Percentiles rank a stretch among this genome's conserved stretches.
phyloP scores from a whole-genome alignment of 805 yeast species.

The Komagataella mondaviorum region DNA sequence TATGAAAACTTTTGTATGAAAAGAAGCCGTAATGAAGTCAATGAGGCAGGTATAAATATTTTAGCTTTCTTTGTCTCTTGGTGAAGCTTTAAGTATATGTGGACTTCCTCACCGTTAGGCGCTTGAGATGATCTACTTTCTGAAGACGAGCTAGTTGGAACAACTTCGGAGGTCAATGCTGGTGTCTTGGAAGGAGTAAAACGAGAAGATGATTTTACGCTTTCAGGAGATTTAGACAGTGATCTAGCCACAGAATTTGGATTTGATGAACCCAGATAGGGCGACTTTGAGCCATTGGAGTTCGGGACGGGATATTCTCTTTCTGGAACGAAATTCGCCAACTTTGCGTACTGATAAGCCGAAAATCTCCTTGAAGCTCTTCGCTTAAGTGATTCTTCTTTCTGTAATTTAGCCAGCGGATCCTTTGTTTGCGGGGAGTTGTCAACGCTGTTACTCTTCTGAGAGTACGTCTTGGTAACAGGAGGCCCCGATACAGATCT shows the following conservation, averaged over 20 bases:
- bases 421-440: constrained; percentile 19
- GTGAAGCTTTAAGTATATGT: constrained; percentile 35
- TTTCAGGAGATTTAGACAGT: neutral
- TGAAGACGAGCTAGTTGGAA: constrained; percentile 1
- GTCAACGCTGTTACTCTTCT: constrained; percentile 3
- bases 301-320: constrained; percentile 14
- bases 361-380: constrained; percentile 91
- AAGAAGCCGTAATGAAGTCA: constrained; percentile 45
- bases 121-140: neutral
- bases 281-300: neutral
- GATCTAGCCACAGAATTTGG: neutral
- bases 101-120: neutral
- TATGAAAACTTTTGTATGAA: constrained; percentile 85
- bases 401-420: constrained; percentile 67
- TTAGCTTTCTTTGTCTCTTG: constrained; percentile 42
- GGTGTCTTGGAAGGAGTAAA: neutral
- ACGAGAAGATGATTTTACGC: neutral
- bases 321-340: constrained; percentile 30
- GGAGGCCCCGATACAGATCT: constrained; percentile 16
- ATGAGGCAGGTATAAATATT: constrained; percentile 29
- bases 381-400: constrained; percentile 73
- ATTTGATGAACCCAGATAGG: neutral
- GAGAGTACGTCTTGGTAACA: neutral
- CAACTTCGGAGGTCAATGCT: neutral
- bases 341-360: constrained; percentile 81